phyloP scores from a whole-genome alignment of 2,329 filamentous ascomycete genomes.

The Pyricularia grisea region DNA sequence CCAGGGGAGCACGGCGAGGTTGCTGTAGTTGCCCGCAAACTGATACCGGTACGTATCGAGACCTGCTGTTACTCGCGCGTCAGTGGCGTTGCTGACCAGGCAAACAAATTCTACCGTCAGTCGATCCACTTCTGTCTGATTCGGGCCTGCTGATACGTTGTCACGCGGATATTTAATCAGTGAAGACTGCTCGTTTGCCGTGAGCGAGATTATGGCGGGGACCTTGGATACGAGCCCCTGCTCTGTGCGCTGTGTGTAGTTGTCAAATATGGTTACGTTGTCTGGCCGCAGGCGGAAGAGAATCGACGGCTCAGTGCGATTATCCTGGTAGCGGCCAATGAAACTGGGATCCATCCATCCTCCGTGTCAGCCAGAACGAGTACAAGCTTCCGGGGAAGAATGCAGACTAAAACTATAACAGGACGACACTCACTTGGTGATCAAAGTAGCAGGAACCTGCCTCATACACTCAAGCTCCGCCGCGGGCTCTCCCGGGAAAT shows the following conservation, averaged over 20 bases:
- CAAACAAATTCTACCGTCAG: conserved; percentile 16
- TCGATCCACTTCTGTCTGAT: conserved; percentile 12
- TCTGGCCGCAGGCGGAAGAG: conserved; percentile 18
- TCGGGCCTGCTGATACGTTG: conserved; percentile 20
- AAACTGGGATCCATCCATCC: conserved; percentile 9
- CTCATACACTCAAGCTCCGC: conserved; percentile 27
- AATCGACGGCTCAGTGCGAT: conserved; percentile 13
- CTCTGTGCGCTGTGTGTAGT: conserved; percentile 7
- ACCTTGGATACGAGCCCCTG: conserved; percentile 15
- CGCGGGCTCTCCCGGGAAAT: conserved; percentile 12
- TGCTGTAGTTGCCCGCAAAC: conserved; percentile 29
- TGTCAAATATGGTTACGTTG: conserved; percentile 6
- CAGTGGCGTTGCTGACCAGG: conserved; percentile 15
- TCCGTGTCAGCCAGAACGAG: neutral
- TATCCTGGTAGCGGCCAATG: conserved; percentile 19
- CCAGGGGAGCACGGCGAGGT: conserved; percentile 22
- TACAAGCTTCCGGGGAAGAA: neutral
- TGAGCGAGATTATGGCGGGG: conserved; percentile 21
- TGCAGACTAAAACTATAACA: neutral
- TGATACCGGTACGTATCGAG: conserved; percentile 28
- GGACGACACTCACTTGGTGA: conserved; percentile 14
- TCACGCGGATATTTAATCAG: conserved; percentile 17
- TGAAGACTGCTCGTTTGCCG: conserved; percentile 21
- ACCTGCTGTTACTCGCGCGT: conserved; percentile 6
- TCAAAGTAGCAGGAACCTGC: conserved; percentile 18